phyloP scores from a whole-genome alignment of 352 stramenopile species.

The Peronospora destructor region DNA sequence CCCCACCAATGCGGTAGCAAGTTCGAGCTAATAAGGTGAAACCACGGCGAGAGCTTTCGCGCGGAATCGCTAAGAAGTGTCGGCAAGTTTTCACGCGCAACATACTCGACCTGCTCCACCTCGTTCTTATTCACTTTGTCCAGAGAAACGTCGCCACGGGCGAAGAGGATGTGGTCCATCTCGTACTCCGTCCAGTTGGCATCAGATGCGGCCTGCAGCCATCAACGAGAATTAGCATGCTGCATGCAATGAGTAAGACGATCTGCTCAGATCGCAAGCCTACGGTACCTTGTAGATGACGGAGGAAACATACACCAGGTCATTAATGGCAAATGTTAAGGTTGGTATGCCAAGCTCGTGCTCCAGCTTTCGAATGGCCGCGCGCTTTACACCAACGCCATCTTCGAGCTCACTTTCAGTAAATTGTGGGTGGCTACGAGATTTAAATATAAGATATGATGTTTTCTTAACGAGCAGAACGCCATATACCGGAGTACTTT shows the following conservation, averaged over 20 bases:
- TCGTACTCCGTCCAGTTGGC: constrained; percentile 96
- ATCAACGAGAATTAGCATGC: constrained; percentile 9
- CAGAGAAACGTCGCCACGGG: constrained; percentile 72
- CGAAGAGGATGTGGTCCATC: constrained; percentile 97
- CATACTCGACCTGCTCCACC: constrained; percentile 87
- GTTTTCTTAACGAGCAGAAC: constrained; percentile 1
- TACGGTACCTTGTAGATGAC: constrained; percentile 94
- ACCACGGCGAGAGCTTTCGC: constrained; percentile 78
- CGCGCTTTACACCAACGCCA: constrained; percentile 81
- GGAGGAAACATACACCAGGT: constrained; percentile 96
- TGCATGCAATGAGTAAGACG: not conserved
- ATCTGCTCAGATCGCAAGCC: constrained; percentile 7
- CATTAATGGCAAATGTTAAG: constrained; percentile 60
- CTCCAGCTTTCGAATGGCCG: constrained; percentile 96
- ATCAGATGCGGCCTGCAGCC: constrained; percentile 53
- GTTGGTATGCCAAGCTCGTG: constrained; percentile 96
- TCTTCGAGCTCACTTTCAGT: constrained; percentile 85
- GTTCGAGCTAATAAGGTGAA: constrained; percentile 63
- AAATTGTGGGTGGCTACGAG: constrained; percentile 90
- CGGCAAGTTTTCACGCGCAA: constrained; percentile 59
- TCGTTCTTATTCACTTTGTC: constrained; percentile 90
- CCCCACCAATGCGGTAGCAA: constrained; percentile 71
- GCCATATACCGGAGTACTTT: not conserved
- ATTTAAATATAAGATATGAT: not conserved
- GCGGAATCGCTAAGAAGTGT: constrained; percentile 46